A percentile compares a stretch with the other conserved stretches of the same genome.
Conservation (phyloP, 345 rosid species). For the Camelina laxa region DNA sequence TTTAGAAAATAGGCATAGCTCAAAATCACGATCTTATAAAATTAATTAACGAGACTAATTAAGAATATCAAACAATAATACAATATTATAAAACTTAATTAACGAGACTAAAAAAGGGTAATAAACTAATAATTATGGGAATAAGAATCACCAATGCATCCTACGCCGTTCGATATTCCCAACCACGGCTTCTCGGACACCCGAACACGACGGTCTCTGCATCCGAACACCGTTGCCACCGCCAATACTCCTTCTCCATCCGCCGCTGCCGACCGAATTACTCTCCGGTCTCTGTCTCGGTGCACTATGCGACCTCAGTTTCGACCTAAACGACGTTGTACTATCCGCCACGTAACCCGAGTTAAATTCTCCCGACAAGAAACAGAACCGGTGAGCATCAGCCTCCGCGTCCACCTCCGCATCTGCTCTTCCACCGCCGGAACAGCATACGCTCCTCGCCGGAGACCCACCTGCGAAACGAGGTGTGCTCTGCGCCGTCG, state of each 20-base stretch:
- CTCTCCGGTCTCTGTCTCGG: slow-evolving; percentile 83
- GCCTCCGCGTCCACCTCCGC: slow-evolving; percentile 17
- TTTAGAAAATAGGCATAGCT: too few species aligned
- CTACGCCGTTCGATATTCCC: slow-evolving; percentile 39
- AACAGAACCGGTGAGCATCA: slow-evolving; percentile 31
- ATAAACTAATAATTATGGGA: too few species aligned
- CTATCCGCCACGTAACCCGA: slow-evolving; percentile 55
- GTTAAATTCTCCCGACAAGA: slow-evolving; percentile 54
- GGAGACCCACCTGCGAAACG: slow-evolving; percentile 54
- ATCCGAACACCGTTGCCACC: background rate
- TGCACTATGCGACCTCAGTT: slow-evolving; percentile 79
- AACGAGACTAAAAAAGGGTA: too few species aligned
- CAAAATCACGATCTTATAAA: too few species aligned
- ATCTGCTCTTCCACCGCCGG: background rate
- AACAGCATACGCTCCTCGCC: slow-evolving; percentile 54
- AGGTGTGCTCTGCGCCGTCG: slow-evolving; percentile 79
- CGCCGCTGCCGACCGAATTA: background rate
- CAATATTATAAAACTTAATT: too few species aligned
- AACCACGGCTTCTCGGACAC: slow-evolving; percentile 39
- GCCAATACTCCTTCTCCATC: slow-evolving; percentile 28
- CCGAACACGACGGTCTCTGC: slow-evolving; percentile 41
- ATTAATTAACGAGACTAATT: too few species aligned
- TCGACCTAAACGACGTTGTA: slow-evolving; percentile 67
- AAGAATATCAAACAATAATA: too few species aligned
- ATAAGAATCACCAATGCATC: slow-evolving; percentile 29